Evolutionary conservation across 2,329 filamentous ascomycete species (phyloP), one percentile per base, ranked within the genome.

Genomic region (Colletotrichum sp.): DNA sequence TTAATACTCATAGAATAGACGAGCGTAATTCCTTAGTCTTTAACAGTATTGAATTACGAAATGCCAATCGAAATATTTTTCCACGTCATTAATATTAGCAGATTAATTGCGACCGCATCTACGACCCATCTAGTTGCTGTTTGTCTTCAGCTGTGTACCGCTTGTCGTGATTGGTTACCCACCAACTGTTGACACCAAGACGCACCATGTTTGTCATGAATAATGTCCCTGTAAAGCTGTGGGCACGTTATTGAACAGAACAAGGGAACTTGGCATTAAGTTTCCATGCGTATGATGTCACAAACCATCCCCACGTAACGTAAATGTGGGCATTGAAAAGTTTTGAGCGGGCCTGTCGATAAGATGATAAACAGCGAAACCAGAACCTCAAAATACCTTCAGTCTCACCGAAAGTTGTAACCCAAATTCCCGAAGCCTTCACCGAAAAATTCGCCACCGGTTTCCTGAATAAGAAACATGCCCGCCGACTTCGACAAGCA

Each of bases 401-500:
- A 59, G 5, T 2, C 28, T 55, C 44, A 72, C 72, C 36, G 68
- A 63, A 24, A 32, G 26, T 55, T 13, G 15, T 30, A 6, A 22
- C 2, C 18, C 7, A 18, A 10, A 1, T 3, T 12, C 28, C 8
- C 5, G 3, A 48, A n/a, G 2, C 28, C 8, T 32, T 60, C 71
- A 74, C 59, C 60, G 59, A 39, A 15, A 60, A 60, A 9, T 2
- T 55, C 22, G 18, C 65, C 39, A 67, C 34, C 9, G n/a, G 1
- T 2, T 26, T 13, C 66, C 32, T n/a, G 5, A 22, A 52, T 3
- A 52, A 9, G 34, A 26, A 44, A 55, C 3, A 76, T 76, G 75
- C 65, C 75, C 1, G 30, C 66, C n/a, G 85, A 89, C 70, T 90
- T 88, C 72, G 88, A 89, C 44, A 86, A 89, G 55, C 86, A 88